Conservation (phyloP, 192 early-diverging fungal species). For the Podila epicladia region DNA sequence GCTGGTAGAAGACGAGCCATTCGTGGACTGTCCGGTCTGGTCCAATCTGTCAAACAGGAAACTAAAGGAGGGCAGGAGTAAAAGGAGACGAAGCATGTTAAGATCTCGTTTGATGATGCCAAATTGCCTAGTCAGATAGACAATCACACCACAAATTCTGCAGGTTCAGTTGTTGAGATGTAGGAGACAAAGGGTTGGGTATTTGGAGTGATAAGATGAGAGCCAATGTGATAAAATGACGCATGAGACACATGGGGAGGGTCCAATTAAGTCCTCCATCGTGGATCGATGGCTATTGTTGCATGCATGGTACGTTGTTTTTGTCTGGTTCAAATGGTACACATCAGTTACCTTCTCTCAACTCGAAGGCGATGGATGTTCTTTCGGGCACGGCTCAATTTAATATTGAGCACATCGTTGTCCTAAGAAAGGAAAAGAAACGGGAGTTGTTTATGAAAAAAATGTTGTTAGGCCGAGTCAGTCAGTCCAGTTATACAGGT, state of each 20-base stretch:
- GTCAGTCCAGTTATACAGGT: too few species aligned
- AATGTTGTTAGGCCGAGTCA: background rate
- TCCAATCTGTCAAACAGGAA: constrained; percentile 52
- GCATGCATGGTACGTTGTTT: background rate
- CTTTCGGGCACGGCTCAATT: constrained; percentile 51
- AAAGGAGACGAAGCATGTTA: too few species aligned
- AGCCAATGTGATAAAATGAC: too few species aligned
- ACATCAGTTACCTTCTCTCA: constrained; percentile 50
- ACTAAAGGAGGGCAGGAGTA: constrained; percentile 7
- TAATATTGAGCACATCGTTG: constrained; percentile 53
- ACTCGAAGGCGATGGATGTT: constrained; percentile 57
- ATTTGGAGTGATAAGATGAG: too few species aligned
- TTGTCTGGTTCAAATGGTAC: background rate
- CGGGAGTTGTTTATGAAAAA: background rate
- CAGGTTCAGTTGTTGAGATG: too few species aligned
- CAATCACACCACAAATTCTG: too few species aligned
- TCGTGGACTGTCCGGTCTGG: constrained; percentile 18
- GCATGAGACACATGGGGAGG: too few species aligned
- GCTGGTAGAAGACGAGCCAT: constrained; percentile 1
- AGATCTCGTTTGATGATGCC: too few species aligned
- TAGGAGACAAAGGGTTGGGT: too few species aligned
- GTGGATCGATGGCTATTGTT: background rate
- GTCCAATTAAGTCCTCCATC: background rate
- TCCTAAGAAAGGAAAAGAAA: constrained; percentile 36
- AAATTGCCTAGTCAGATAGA: too few species aligned